A percentile compares a stretch with the other conserved stretches of the same genome.
Conservation (phyloP, 148 eudicot species). For the Rhododendron williamsianum region DNA sequence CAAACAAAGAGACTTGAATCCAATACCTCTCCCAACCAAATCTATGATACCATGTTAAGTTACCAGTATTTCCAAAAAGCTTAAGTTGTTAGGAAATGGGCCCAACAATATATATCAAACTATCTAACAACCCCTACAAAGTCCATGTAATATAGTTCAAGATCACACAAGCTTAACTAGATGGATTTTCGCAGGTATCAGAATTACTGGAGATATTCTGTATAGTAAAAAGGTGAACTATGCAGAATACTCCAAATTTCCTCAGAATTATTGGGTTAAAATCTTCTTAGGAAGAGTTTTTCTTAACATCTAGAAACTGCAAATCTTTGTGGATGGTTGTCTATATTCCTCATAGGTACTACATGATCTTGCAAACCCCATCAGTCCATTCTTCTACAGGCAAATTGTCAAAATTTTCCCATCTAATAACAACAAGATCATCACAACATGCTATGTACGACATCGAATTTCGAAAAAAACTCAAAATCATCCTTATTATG, state of each 20-base stretch:
- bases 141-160: background rate
- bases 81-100: background rate
- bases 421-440: conserved; percentile 9
- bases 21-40: background rate
- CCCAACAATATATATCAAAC: background rate
- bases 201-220: background rate
- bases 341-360: background rate
- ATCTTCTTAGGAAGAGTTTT: background rate
- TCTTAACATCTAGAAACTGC: background rate
- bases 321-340: background rate
- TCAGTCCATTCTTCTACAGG: background rate
- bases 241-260: background rate
- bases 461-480: background rate
- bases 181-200: background rate
- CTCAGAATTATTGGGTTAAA: background rate
- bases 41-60: background rate
- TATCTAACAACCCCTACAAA: background rate
- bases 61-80: background rate
- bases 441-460: background rate
- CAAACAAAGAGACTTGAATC: background rate
- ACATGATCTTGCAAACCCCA: conserved; percentile 1
- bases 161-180: background rate
- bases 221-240: background rate
- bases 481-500: background rate
- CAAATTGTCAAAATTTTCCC: background rate